Conservation (phyloP, 768 basidiomycete species). For the Hortiboletus flavorubellus region DNA sequence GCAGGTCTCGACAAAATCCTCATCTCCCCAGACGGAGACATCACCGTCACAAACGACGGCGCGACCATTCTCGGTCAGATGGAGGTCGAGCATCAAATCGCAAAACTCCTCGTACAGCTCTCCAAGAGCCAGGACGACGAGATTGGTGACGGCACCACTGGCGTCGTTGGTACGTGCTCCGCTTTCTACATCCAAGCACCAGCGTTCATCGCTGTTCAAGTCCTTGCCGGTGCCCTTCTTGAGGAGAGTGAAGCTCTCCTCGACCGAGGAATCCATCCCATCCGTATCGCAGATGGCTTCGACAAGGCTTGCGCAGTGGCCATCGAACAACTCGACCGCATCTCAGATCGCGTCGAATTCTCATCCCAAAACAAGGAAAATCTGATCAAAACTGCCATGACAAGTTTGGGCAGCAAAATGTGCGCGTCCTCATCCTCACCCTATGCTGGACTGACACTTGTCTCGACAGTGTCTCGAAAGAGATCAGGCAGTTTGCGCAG, state of each 20-base stretch:
- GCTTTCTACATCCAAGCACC: conserved; percentile 1
- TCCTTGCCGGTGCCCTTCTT: conserved; percentile 95
- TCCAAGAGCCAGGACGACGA: conserved; percentile 99
- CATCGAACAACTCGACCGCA: conserved; percentile 83
- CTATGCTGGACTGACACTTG: conserved; percentile 2
- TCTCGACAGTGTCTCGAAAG: conserved; percentile 84
- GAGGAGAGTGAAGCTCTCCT: conserved; percentile 94
- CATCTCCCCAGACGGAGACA: conserved; percentile 95
- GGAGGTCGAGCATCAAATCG: conserved; percentile 99
- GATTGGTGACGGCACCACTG: conserved; percentile 98
- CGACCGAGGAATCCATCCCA: conserved; percentile 99
- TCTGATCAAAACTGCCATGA: conserved; percentile 92
- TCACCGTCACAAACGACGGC: conserved; percentile 98
- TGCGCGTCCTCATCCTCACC: conserved; percentile 29
- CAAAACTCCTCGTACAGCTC: conserved; percentile 93
- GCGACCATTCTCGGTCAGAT: conserved; percentile 98
- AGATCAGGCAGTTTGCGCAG: conserved; percentile 90
- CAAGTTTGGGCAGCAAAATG: conserved; percentile 98
- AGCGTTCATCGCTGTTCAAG: conserved; percentile 37
- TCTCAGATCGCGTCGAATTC: conserved; percentile 88
- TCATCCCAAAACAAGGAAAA: conserved; percentile 79
- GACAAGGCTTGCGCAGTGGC: conserved; percentile 92
- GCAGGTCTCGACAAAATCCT: conserved; percentile 92
- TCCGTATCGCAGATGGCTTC: conserved; percentile 98
- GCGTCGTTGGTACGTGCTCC: conserved; percentile 84